Evolutionary conservation across 805 yeast species (phyloP).

Genomic region (Ogataea thermomethanolica): DNA sequence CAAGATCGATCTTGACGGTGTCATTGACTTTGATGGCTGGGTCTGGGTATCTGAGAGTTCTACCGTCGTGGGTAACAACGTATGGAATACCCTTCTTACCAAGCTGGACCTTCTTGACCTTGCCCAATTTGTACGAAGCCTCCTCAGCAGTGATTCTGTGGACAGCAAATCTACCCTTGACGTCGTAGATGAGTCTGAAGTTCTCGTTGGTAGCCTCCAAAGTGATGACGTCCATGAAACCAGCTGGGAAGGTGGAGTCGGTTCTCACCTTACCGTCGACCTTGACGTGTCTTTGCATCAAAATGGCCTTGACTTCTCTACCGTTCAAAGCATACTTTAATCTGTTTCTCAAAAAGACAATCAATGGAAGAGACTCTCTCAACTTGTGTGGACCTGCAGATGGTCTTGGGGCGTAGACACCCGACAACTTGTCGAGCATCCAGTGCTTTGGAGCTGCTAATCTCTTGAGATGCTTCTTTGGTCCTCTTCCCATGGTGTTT

Average conservation of each 20-base stretch:
- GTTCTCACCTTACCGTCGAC: constrained; percentile 99
- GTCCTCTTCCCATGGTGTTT: constrained; percentile 73
- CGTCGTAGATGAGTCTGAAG: constrained; percentile 98
- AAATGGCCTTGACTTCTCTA: constrained; percentile 96
- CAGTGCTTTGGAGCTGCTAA: constrained; percentile 99
- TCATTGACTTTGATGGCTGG: constrained; percentile 96
- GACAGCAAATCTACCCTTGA: constrained; percentile 98
- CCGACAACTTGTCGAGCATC: constrained; percentile 99
- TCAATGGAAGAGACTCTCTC: constrained; percentile 96
- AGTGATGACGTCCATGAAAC: constrained; percentile 98
- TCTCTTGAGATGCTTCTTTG: constrained; percentile 99
- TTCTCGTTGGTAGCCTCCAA: constrained; percentile 98
- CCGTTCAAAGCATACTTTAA: constrained; percentile 98
- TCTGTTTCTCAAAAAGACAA: constrained; percentile 97
- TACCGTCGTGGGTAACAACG: constrained; percentile 99
- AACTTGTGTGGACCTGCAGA: constrained; percentile 99
- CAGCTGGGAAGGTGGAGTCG: constrained; percentile 98
- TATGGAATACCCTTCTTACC: constrained; percentile 99
- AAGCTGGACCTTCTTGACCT: constrained; percentile 96
- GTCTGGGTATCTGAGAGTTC: constrained; percentile 99
- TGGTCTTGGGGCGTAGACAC: constrained; percentile 99
- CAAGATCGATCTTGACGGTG: constrained; percentile 95
- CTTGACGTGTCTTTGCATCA: constrained; percentile 97
- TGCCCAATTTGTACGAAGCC: constrained; percentile 96
- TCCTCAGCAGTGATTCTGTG: constrained; percentile 99